phyloP scores from a whole-genome alignment of 2,329 filamentous ascomycete genomes.

The Pezicula rhizophila region DNA sequence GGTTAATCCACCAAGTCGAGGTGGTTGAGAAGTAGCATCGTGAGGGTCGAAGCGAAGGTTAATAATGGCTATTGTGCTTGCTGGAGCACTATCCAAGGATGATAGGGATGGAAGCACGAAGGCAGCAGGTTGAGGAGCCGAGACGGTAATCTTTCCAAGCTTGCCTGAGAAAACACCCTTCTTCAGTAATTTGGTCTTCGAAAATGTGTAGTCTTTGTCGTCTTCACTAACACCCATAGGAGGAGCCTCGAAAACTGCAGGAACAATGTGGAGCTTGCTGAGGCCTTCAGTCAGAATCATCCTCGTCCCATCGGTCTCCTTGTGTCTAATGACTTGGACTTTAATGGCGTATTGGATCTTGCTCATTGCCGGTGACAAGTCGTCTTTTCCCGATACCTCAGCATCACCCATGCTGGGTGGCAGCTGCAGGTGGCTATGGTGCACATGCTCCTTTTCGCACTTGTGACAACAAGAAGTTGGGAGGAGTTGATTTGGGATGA shows the following conservation, averaged over 20 bases:
- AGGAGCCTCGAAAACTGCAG: slow-evolving; percentile 21
- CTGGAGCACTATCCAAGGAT: slow-evolving; percentile 3
- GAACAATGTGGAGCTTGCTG: slow-evolving; percentile 22
- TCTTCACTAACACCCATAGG: slow-evolving; percentile 21
- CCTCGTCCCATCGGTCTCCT: slow-evolving; percentile 16
- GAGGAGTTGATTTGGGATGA: slow-evolving; percentile 25
- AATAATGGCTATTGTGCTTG: slow-evolving; percentile 23
- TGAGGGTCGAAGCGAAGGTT: slow-evolving; percentile 27
- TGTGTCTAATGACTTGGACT: slow-evolving; percentile 19
- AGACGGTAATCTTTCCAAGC: slow-evolving; percentile 26
- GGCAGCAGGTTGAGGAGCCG: slow-evolving; percentile 23
- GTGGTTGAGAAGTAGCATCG: slow-evolving; percentile 18
- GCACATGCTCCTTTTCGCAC: slow-evolving; percentile 19
- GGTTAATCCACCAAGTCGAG: slow-evolving; percentile 22
- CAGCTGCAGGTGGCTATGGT: slow-evolving; percentile 24
- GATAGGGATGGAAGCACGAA: slow-evolving; percentile 22
- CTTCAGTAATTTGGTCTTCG: slow-evolving; percentile 22
- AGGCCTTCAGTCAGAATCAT: slow-evolving; percentile 17
- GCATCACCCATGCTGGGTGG: slow-evolving; percentile 25
- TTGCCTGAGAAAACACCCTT: slow-evolving; percentile 29
- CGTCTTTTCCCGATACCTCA: slow-evolving; percentile 16
- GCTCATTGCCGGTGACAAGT: slow-evolving; percentile 25
- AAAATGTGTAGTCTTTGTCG: slow-evolving; percentile 18
- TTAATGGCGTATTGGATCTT: slow-evolving; percentile 23
- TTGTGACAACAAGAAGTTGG: slow-evolving; percentile 23